Percentiles rank a stretch among this genome's conserved stretches.
Evolutionary conservation across 176 grass and related monocot species (phyloP).

Genomic region (Stipa capillata): DNA sequence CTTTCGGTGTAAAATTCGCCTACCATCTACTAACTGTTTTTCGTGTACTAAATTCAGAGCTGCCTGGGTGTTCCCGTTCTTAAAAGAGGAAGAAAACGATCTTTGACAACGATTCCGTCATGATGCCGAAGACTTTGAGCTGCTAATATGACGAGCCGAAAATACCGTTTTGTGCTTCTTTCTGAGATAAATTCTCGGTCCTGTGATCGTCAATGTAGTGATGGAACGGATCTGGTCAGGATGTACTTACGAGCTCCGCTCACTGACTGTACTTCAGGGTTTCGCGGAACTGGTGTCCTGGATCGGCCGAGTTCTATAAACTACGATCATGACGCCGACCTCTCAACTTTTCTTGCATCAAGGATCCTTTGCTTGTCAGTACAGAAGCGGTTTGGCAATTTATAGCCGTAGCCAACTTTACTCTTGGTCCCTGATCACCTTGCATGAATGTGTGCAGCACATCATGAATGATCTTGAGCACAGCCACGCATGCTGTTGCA

Average conservation of each 20-base stretch:
- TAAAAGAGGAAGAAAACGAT: neutral
- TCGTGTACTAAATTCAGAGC: neutral
- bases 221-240: neutral
- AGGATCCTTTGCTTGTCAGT: neutral
- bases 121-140: neutral
- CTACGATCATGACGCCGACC: neutral
- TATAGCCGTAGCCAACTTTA: too few relatives aligned
- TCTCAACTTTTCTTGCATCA: neutral
- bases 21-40: neutral
- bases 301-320: neutral
- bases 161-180: constrained; percentile 15
- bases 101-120: constrained; percentile 22
- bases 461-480: too few relatives aligned
- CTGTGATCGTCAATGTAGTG: neutral
- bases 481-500: too few relatives aligned
- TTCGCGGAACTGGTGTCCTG: neutral
- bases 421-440: too few relatives aligned
- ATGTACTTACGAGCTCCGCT: neutral
- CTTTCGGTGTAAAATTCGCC: neutral
- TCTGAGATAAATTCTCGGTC: neutral
- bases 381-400: too few relatives aligned
- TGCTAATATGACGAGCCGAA: constrained; percentile 6
- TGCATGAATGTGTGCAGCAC: too few relatives aligned
- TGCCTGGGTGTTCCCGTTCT: neutral
- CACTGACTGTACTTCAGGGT: too few relatives aligned